These are phyloP conservation scores for Pseudogymnoascus sp. DNA, from an alignment of 2,329 filamentous ascomycete genomes.

Conservation along the genomic window DNA sequence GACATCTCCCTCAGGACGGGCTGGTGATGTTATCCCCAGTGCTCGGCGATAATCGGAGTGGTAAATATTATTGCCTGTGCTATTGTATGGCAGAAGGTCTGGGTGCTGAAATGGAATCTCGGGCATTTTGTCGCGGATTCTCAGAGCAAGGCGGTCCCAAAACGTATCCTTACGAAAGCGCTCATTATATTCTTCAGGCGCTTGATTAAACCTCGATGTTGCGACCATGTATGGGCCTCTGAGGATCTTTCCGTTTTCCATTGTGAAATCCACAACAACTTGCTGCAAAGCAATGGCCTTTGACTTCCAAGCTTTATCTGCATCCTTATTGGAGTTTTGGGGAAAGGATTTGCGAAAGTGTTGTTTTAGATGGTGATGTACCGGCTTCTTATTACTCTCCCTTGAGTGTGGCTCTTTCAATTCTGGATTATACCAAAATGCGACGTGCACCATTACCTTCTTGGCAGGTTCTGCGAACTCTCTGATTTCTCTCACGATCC, in stretches of 20 bases:
- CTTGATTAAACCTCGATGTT: not conserved
- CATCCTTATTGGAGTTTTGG: not conserved
- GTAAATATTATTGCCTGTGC: not conserved
- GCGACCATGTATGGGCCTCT: not conserved
- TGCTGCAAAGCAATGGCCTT: not conserved
- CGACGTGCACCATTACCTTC: not conserved
- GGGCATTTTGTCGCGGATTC: not conserved
- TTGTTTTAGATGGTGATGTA: not conserved
- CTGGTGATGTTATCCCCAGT: too few relatives aligned
- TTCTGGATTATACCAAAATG: not conserved
- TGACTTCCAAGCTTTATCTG: not conserved
- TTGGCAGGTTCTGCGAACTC: not conserved
- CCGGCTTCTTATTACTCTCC: not conserved
- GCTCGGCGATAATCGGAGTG: not conserved
- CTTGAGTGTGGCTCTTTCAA: not conserved
- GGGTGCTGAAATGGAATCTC: not conserved
- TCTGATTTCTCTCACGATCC: not conserved
- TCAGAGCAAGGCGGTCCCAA: not conserved
- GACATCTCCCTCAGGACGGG: not conserved
- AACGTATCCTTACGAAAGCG: not conserved
- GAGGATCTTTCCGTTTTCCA: not conserved
- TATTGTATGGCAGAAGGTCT: not conserved
- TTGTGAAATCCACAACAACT: not conserved
- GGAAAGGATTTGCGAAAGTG: not conserved
- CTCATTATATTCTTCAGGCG: not conserved